Base-by-base conservation (phyloP, 139 green algal genomes). In the Micractinium sp. region DNA sequence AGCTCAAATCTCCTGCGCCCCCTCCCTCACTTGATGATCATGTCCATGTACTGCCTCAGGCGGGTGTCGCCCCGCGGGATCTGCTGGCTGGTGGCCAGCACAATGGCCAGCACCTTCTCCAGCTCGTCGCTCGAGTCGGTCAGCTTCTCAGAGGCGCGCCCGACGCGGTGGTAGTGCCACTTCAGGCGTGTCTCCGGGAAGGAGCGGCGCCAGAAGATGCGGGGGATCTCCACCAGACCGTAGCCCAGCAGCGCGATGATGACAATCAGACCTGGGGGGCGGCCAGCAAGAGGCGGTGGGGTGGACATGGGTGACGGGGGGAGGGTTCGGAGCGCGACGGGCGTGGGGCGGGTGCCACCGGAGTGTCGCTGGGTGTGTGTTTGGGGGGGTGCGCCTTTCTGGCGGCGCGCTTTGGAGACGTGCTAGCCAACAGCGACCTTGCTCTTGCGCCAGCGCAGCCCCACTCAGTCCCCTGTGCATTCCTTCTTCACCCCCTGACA, bases 211-310 rank as follows among this genome's bases (percentile, higher is more conserved):
- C 97, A 99, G 86, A 98, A 73, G 38, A 92, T 87, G 33, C 95
- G 90, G 0, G 96, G 96, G 39, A 99, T 94, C 92, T 97, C 93
- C 87, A 99, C 97, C 88, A 99, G 93, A 7, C 97, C 97, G 83
- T 97, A 99, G 16, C 95, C 96, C 74, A 99, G 92, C 60, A 99
- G 94, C 47, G 98, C 90, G 20, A 97, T 92, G 16, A 95, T 93
- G 0, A 91, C 97, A 13, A 97, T 87, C 63, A 99, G 92, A 91
- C 95, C 94, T 96, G 91, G 67, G 33, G 63, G 53, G 73, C 25
- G 47, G 33, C 0, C 13, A 67, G 25, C 16, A 14, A 7, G 38
- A 27, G 20, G 38, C 2, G 27, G 38, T 19, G 33, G 77, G 76
- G 23, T 61, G 0, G 73, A n/a, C 1, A 23, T 2, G n/a, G n/a